Conservation (phyloP, 83 land plant genomes). For the Picea abies region DNA sequence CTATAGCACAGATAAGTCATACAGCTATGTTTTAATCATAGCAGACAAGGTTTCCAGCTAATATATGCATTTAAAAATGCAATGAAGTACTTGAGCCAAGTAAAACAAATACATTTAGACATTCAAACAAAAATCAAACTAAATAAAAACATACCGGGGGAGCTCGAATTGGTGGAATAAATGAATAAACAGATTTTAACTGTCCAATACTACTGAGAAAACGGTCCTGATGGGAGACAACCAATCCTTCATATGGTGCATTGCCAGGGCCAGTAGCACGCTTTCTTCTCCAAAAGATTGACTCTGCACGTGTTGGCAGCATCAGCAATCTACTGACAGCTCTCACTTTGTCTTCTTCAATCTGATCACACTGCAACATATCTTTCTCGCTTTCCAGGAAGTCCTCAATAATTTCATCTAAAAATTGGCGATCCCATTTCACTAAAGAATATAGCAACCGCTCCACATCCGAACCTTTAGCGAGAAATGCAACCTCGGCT, state of each 20-base stretch:
- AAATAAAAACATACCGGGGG: constrained; percentile 29
- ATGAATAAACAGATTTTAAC: constrained; percentile 31
- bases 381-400: constrained; percentile 47
- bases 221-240: constrained; percentile 18
- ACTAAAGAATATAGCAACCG: constrained; percentile 62
- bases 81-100: neutral
- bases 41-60: neutral
- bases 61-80: neutral
- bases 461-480: constrained; percentile 64
- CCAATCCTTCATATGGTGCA: constrained; percentile 61
- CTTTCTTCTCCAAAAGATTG: constrained; percentile 24
- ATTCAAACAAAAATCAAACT: constrained; percentile 3
- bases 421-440: constrained; percentile 43
- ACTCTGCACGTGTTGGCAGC: constrained; percentile 24
- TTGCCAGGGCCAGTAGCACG: constrained; percentile 42
- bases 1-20: neutral
- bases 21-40: neutral
- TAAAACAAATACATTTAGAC: neutral
- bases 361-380: constrained; percentile 1
- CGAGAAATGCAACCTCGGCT: constrained; percentile 68
- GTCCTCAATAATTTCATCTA: constrained; percentile 50
- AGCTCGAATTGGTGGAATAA: constrained; percentile 38
- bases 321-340: constrained; percentile 83
- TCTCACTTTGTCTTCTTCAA: constrained; percentile 57
- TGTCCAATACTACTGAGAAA: constrained; percentile 18